Evolutionary conservation across 257 asterid genomes (phyloP), one percentile per base, ranked within the genome.

Genomic region (Avicennia marina): DNA sequence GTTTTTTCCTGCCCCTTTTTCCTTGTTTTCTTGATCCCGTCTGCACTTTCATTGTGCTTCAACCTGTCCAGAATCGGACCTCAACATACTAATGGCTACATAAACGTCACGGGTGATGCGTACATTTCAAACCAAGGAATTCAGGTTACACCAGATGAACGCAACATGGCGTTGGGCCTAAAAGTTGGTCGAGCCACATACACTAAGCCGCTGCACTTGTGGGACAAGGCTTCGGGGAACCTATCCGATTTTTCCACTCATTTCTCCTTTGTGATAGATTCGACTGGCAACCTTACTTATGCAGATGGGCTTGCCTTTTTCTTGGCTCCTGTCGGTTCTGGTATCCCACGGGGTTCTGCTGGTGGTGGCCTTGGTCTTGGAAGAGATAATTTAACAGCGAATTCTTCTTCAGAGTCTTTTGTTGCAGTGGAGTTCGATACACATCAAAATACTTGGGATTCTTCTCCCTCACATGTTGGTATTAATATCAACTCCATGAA

Each of bases 361-460:
- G 84, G 76, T 0, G 65, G 74, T 22, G 44, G 62, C 45, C 56
- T 77, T 3, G 83, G 80, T 18, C 66, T 78, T 20, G 58, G n/a
- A n/a, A n/a, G n/a, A n/a, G n/a, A n/a, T n/a, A n/a, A n/a, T n/a
- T n/a, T n/a, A n/a, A n/a, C n/a, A n/a, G n/a, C 62, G 1, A 75
- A 63, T 13, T 1, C 56, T 2, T 10, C 72, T 1, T 19, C 25
- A 0, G 34, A 64, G 11, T n/a, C 78, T 0, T 78, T 78, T 40
- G 76, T 78, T n/a, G 81, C 85, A 0, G 59, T 75, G 4, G 85
- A 78, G 66, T 79, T 79, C 27, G 82, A 79, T 66, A 75, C 75
- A 18, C 42, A 0, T 15, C 0, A 10, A n/a, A 66, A 72, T 48
- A 66, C 69, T 48, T 76, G 72, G 72, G 83, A 79, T 15, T 0